Evolutionary conservation across 228 moss, liverwort and hornwort species (phyloP), one percentile per base, ranked within the genome.

Genomic region (Sphagnum fallax): DNA sequence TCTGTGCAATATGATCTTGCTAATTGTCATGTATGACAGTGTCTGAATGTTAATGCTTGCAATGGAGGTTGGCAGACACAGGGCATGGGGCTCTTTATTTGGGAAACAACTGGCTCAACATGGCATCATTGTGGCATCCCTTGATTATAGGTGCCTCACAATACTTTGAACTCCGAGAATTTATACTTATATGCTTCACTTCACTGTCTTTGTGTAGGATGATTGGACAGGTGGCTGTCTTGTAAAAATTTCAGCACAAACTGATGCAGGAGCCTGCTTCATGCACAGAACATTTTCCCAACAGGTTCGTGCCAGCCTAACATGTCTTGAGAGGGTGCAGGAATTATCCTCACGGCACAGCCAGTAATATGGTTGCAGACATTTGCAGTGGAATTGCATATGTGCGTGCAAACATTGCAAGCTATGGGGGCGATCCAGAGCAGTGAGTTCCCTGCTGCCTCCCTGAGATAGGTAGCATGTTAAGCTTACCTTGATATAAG

Each of bases 11-110:
- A 32, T 32, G 32, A 32, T 32, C 32, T 32, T 32, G 32, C 32
- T 32, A 32, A 32, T 32, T 32, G 32, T 32, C 2, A 32, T 32
- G 32, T 32, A 32, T 32, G 32, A 32, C 32, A 2, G 32, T 32
- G 32, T 32, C 32, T 32, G 32, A 32, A 32, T 32, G 32, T 32
- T 32, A 32, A 32, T 32, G 32, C 32, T 62, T 62, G 61, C 5
- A 10, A 16, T 32, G 32, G 32, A 12, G n/a, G 32, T 51, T 70
- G 65, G 71, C 83, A 95, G 94, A 66, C 92, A 95, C 77, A 95
- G 92, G 84, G 95, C 95, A 6, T 95, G 95, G 95, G 95, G 95
- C 68, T 78, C 92, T 69, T 80, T 95, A 70, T 80, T 95, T 50
- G 95, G 92, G 13, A 76, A 84, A 67, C 78, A 92, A 77, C 78